Evolutionary conservation across 2,329 filamentous ascomycete species (phyloP).

Genomic region (Arthrobotrys entomopaga): DNA sequence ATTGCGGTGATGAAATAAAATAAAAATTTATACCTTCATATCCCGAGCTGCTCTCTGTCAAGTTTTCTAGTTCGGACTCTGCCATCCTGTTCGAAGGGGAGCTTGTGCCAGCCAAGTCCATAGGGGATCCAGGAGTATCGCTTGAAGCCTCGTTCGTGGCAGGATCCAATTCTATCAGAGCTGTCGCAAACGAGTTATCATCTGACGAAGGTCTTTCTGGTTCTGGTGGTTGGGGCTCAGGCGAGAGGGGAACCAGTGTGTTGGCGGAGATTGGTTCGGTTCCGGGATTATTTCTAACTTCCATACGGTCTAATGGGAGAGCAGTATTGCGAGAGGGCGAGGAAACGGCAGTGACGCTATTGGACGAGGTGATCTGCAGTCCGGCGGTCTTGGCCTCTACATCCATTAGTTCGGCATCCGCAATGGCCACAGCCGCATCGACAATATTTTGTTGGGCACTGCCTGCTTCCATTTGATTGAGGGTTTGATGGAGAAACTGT

Average conservation of each 20-base stretch:
- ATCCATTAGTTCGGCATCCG: constrained; percentile 20
- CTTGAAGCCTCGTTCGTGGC: constrained; percentile 1
- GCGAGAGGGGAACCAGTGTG: background rate
- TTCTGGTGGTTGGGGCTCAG: background rate
- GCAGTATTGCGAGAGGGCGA: background rate
- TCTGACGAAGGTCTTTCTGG: constrained; percentile 7
- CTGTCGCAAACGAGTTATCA: constrained; percentile 26
- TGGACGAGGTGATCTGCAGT: constrained; percentile 5
- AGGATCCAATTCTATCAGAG: constrained; percentile 24
- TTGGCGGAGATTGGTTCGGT: background rate
- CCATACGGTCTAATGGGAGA: background rate
- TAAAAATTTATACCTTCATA: constrained; percentile 25
- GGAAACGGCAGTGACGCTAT: background rate
- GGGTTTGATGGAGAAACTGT: constrained; percentile 45
- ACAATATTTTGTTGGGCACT: constrained; percentile 1
- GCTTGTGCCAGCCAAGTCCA: constrained; percentile 42
- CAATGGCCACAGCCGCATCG: constrained; percentile 10
- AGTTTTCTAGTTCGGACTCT: constrained; percentile 8
- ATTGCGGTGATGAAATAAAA: background rate
- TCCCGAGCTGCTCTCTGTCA: background rate
- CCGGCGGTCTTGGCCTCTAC: constrained; percentile 8
- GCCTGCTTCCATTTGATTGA: constrained; percentile 30
- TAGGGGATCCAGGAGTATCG: constrained; percentile 33
- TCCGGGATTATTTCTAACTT: background rate
- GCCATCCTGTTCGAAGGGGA: constrained; percentile 4